Conservation (phyloP, 176 grass and related monocot genomes). For the Eleusine coracana region DNA sequence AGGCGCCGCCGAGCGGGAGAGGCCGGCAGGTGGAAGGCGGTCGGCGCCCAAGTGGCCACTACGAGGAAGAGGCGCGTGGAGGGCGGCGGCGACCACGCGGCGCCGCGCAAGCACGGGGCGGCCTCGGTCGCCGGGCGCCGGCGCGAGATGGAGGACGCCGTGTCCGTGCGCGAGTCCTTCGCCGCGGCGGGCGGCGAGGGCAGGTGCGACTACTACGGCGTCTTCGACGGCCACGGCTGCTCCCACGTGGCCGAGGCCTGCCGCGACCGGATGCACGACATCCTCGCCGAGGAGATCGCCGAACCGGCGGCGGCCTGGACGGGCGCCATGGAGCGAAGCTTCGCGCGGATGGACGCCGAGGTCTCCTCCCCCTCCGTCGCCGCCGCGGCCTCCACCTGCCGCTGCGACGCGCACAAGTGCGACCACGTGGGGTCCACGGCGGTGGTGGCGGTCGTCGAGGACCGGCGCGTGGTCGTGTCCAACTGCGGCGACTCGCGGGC, state of each 20-base stretch:
- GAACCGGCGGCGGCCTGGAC: constrained; percentile 25
- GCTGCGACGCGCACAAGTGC: constrained; percentile 66
- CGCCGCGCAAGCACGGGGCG: constrained; percentile 31
- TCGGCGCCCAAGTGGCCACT: background rate
- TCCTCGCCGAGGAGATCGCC: constrained; percentile 61
- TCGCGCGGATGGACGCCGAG: constrained; percentile 72
- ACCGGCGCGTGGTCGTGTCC: constrained; percentile 49
- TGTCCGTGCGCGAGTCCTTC: constrained; percentile 51
- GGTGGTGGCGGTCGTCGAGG: constrained; percentile 72
- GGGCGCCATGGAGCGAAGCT: constrained; percentile 60
- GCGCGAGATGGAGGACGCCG: constrained; percentile 70
- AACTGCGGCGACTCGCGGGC: constrained; percentile 92
- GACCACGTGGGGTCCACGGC: constrained; percentile 82
- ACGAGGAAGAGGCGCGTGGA: constrained; percentile 44
- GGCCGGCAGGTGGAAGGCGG: constrained; percentile 35
- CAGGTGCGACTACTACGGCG: constrained; percentile 42
- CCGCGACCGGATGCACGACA: constrained; percentile 71
- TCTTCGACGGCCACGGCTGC: constrained; percentile 59
- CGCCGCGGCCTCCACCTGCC: constrained; percentile 36
- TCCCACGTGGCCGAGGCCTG: constrained; percentile 77
- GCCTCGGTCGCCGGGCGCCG: constrained; percentile 40
- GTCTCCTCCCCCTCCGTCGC: background rate
- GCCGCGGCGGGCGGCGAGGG: background rate
- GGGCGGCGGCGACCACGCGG: background rate
- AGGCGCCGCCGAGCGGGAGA: constrained; percentile 20